Evolutionary conservation across 179 eudicot genomes (phyloP).

Genomic region (Sideroxylon spinosum): DNA sequence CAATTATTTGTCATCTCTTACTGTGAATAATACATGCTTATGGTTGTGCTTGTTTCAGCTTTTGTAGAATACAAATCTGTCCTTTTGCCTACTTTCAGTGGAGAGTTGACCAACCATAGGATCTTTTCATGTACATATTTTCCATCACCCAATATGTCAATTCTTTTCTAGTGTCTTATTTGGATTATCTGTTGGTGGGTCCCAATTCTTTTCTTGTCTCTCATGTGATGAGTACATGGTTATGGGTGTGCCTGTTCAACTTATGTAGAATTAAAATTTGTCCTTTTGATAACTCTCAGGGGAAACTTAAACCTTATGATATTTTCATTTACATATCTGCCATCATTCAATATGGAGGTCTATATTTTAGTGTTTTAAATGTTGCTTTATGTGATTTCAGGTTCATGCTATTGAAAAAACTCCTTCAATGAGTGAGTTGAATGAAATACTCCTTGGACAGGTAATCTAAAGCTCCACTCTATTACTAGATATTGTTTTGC

Average conservation of each 20-base stretch:
- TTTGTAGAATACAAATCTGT: no score
- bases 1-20: not conserved
- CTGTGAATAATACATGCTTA: not conserved
- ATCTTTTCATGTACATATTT: no score
- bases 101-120: no score
- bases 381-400: constrained; percentile 37
- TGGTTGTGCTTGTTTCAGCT: not conserved
- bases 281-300: not conserved
- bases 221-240: no score
- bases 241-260: no score
- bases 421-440: constrained; percentile 86
- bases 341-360: constrained; percentile 6
- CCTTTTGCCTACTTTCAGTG: no score
- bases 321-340: constrained; percentile 1
- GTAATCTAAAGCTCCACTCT: constrained; percentile 25
- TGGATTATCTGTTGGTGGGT: no score
- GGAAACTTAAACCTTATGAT: not conserved
- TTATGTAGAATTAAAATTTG: not conserved
- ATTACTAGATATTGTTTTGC: not conserved
- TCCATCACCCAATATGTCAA: no score
- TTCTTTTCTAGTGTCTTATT: no score
- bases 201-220: no score
- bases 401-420: constrained; percentile 78
- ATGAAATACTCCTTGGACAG: constrained; percentile 87
- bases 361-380: constrained; percentile 2